Conservation (phyloP, 257 asterid genomes). For the Solanum chiquidenum region DNA sequence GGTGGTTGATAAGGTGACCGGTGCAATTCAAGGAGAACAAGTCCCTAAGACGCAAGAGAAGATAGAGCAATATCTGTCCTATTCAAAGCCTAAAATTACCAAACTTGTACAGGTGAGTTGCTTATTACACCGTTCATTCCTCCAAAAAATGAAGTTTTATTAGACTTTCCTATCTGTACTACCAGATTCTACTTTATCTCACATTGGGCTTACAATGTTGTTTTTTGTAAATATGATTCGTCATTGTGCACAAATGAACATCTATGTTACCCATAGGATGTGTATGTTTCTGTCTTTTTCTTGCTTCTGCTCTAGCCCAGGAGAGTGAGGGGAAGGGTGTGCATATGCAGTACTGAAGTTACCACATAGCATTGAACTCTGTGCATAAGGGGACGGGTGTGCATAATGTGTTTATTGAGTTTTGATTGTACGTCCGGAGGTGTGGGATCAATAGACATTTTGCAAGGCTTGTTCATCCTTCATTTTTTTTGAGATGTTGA, state of each 20-base stretch:
- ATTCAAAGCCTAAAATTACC: slow-evolving; percentile 63
- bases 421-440: neutral
- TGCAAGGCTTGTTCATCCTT: neutral
- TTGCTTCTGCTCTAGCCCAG: neutral
- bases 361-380: neutral
- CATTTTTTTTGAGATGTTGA: neutral
- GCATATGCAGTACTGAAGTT: neutral
- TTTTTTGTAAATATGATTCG: neutral
- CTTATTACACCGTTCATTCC: neutral
- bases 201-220: neutral
- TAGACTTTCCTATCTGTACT: neutral
- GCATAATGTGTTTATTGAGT: neutral
- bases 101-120: slow-evolving; percentile 80
- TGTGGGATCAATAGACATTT: neutral
- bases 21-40: slow-evolving; percentile 57
- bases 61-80: slow-evolving; percentile 61
- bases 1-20: slow-evolving; percentile 85
- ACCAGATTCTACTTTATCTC: neutral
- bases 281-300: neutral
- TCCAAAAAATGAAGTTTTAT: neutral
- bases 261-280: neutral
- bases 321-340: neutral
- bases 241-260: neutral
- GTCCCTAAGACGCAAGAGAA: slow-evolving; percentile 76
- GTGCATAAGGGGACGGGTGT: neutral